These are phyloP conservation scores for Diplocarpon mali DNA, from an alignment of 2,329 filamentous ascomycete genomes.

Conservation along the genomic window DNA sequence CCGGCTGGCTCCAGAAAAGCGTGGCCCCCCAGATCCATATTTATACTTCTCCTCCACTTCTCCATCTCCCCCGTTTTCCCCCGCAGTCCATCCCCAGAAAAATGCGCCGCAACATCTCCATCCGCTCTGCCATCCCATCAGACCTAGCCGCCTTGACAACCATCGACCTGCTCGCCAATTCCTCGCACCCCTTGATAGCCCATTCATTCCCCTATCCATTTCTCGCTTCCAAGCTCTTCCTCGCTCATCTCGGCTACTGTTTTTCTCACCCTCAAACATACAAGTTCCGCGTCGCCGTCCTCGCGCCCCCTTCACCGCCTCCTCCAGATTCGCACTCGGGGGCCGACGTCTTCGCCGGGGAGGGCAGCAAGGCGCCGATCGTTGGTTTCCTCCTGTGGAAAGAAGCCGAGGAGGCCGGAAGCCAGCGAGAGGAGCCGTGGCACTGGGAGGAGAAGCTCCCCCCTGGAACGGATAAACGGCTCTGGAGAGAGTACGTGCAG, in stretches of 20 bases:
- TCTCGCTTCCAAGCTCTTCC: conserved; percentile 2
- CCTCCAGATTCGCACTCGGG: background rate
- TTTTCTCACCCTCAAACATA: background rate
- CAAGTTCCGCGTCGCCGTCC: background rate
- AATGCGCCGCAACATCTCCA: background rate
- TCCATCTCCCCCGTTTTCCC: background rate
- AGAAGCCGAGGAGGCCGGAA: background rate
- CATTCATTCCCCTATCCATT: conserved; percentile 1
- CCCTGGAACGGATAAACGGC: background rate
- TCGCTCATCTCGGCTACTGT: background rate
- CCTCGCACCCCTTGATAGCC: conserved; percentile 2
- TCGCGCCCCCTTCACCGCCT: background rate
- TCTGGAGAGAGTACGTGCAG: background rate
- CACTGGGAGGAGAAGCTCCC: conserved; percentile 2
- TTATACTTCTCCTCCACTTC: background rate
- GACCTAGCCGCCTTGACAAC: conserved; percentile 1
- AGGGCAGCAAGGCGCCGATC: background rate
- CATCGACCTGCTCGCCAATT: conserved; percentile 3
- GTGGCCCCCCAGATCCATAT: too few relatives aligned
- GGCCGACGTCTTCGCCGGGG: background rate
- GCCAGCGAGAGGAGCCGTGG: background rate
- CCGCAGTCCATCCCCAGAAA: background rate
- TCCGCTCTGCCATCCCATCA: background rate
- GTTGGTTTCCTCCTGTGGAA: conserved; percentile 6
- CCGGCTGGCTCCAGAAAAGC: background rate